These are phyloP conservation scores for Candida albicans DNA, from an alignment of 1,139 yeast species.

Conservation along the genomic window DNA sequence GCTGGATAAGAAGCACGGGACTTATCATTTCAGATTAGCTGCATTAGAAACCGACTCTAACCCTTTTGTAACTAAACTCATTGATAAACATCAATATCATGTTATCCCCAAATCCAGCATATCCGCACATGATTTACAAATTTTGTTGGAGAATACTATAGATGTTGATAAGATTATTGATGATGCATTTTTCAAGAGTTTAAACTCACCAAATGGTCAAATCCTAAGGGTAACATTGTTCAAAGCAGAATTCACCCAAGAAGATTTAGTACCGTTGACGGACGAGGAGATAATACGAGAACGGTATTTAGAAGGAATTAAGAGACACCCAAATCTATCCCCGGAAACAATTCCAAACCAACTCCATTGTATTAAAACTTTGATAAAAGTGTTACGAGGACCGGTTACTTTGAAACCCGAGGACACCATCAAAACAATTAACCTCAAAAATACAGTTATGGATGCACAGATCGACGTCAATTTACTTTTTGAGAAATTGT, in stretches of 20 bases:
- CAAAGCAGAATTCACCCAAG: slow-evolving; percentile 28
- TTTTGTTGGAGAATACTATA: slow-evolving; percentile 13
- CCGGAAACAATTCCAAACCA: slow-evolving; percentile 46
- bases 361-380: slow-evolving; percentile 54
- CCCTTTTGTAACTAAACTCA: slow-evolving; percentile 20
- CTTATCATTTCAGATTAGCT: slow-evolving; percentile 35
- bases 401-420: slow-evolving; percentile 48
- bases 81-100: slow-evolving; percentile 41
- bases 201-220: slow-evolving; percentile 28
- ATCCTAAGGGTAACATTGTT: slow-evolving; percentile 36
- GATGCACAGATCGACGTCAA: slow-evolving; percentile 56
- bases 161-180: slow-evolving; percentile 25
- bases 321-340: slow-evolving; percentile 28
- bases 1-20: slow-evolving; percentile 15
- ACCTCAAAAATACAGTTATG: slow-evolving; percentile 47
- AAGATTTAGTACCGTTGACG: slow-evolving; percentile 26
- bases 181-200: slow-evolving; percentile 35
- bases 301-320: slow-evolving; percentile 33
- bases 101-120: slow-evolving; percentile 25
- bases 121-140: slow-evolving; percentile 28
- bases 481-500: slow-evolving; percentile 48
- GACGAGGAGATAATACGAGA: slow-evolving; percentile 27
- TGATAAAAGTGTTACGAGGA: slow-evolving; percentile 61
- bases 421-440: slow-evolving; percentile 53
- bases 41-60: slow-evolving; percentile 28